Base-by-base conservation (phyloP, 129 eudicot species). In the Logfia minima region DNA sequence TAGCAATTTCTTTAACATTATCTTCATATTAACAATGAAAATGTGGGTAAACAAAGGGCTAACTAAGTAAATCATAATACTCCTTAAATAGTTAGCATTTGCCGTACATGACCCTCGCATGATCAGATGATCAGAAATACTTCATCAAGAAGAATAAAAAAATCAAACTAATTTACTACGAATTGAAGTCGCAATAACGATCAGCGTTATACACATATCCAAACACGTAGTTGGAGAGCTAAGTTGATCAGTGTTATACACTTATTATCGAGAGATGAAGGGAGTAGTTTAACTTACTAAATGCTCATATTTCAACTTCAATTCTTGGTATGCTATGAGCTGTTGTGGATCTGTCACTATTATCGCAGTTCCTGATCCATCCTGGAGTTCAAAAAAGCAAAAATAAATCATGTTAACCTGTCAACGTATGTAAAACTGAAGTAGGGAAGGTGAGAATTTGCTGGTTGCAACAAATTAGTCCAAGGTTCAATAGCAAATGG, bases 281-380 rank as follows among this genome's bases (percentile, higher is more conserved):
- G 43, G 37, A 51, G 59, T 21, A 56, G 67, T 35, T 48, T 22
- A 19, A 84, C 88, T 86, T 83, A 90, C 93, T 71, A 86, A 72
- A 55, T 75, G 58, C 55, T 86, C 88, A 6, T 83, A 74, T 80
- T 86, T 83, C 24, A 53, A 51, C 75, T 83, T 88, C 60, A 91
- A 85, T 59, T 84, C 89, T 48, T 85, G 84, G 82, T 79, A 86
- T 26, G 86, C 90, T 75, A 80, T 55, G 29, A 74, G 77, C 77
- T 84, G 86, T 8, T 83, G 83, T 26, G 84, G 71, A 71, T 77
- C 88, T n/a, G 86, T 71, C 64, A 80, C 82, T 48, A 78, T 70
- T 52, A 67, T 67, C 8, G 69, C 81, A 14, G 80, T 45, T 66
- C 69, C 75, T 11, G 80, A 39, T 71, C 72, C 79, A 78, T 72